phyloP scores from a whole-genome alignment of 1,284 basidiomycete species.

The Vanrija humicola region DNA sequence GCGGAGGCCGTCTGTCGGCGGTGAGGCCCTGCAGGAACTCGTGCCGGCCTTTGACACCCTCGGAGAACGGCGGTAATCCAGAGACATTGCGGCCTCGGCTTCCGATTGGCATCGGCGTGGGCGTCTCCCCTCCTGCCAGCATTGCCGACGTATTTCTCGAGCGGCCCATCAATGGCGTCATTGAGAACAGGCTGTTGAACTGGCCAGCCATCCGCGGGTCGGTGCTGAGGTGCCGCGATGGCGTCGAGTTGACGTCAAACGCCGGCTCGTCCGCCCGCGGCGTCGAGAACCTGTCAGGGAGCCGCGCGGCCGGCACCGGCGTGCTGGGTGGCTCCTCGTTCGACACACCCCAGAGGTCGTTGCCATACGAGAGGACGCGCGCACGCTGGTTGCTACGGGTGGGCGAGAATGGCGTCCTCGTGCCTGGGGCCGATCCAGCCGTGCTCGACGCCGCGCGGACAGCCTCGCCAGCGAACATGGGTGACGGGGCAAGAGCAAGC shows the following conservation, averaged over 20 bases:
- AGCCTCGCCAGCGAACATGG: constrained; percentile 32
- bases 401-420: constrained; percentile 21
- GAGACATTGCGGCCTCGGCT: constrained; percentile 19
- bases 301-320: constrained; percentile 27
- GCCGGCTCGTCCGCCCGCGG: constrained; percentile 38
- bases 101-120: constrained; percentile 10
- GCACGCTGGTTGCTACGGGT: constrained; percentile 25
- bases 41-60: constrained; percentile 27
- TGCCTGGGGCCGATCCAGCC: constrained; percentile 25
- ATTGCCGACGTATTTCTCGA: constrained; percentile 28
- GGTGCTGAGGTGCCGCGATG: constrained; percentile 42
- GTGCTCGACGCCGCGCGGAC: constrained; percentile 13
- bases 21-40: constrained; percentile 33
- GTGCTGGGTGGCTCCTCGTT: constrained; percentile 36
- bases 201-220: constrained; percentile 21
- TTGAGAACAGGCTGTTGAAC: constrained; percentile 40
- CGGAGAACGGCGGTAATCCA: constrained; percentile 18
- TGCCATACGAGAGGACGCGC: constrained; percentile 40
- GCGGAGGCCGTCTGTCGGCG: constrained; percentile 1
- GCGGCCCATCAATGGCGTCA: constrained; percentile 39
- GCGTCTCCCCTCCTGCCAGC: constrained; percentile 23
- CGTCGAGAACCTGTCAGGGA: constrained; percentile 33
- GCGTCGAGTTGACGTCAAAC: constrained; percentile 46
- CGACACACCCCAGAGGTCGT: constrained; percentile 36
- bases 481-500: constrained; percentile 44